phyloP scores from a whole-genome alignment of 2,329 filamentous ascomycete genomes.

The Chaetoscypha palmicola region DNA sequence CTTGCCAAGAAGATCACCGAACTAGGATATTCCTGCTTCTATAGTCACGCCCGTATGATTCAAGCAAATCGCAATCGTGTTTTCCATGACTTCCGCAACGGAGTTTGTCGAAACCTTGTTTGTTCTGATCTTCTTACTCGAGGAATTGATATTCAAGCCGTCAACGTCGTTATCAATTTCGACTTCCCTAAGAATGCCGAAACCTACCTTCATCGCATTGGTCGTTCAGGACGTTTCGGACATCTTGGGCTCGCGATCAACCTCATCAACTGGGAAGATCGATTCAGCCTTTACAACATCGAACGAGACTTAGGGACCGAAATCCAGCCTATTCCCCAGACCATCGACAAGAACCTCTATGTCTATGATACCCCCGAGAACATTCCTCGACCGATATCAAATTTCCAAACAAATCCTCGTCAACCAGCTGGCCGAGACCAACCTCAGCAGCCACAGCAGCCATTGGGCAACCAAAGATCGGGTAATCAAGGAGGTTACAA shows the following conservation, averaged over 20 bases:
- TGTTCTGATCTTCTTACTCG: slow-evolving; percentile 96
- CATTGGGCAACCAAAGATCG: slow-evolving; percentile 20
- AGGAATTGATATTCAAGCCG: slow-evolving; percentile 98
- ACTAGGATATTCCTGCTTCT: slow-evolving; percentile 98
- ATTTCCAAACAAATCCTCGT: slow-evolving; percentile 31
- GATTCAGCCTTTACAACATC: slow-evolving; percentile 98
- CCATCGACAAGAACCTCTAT: slow-evolving; percentile 96
- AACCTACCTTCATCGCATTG: slow-evolving; percentile 96
- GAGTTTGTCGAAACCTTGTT: slow-evolving; percentile 94
- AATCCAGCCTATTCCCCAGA: slow-evolving; percentile 89
- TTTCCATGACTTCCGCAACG: slow-evolving; percentile 98
- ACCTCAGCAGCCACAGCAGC: slow-evolving; percentile 21
- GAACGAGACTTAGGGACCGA: slow-evolving; percentile 96
- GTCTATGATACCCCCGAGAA: slow-evolving; percentile 95
- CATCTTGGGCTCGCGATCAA: slow-evolving; percentile 98
- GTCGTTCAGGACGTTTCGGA: slow-evolving; percentile 92
- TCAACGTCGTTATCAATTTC: slow-evolving; percentile 99
- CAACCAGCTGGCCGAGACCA: slow-evolving; percentile 25
- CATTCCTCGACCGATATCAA: slow-evolving; percentile 76
- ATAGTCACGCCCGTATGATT: slow-evolving; percentile 97
- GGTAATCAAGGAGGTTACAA: slow-evolving; percentile 21
- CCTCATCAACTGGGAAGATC: slow-evolving; percentile 98
- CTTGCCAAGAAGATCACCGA: slow-evolving; percentile 99
- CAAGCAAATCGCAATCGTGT: slow-evolving; percentile 96
- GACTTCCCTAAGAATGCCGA: slow-evolving; percentile 99